These are phyloP conservation scores for Anisodus acutangulus DNA, from an alignment of 257 asterid genomes.

Conservation along the genomic window DNA sequence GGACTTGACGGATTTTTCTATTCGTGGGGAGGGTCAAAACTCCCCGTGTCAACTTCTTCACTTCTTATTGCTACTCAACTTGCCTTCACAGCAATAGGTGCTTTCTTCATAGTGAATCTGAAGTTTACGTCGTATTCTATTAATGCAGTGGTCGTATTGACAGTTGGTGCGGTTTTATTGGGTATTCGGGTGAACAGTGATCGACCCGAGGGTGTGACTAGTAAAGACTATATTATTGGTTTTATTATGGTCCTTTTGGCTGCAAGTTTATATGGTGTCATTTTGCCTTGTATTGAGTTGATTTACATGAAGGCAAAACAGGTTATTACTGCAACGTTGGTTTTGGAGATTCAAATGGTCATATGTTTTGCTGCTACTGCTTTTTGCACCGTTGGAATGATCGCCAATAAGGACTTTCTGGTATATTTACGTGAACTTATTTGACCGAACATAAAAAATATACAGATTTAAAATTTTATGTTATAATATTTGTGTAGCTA, in stretches of 20 bases:
- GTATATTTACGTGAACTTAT: neutral
- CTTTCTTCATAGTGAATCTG: neutral
- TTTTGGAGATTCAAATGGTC: conserved; percentile 42
- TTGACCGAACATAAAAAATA: too few relatives aligned
- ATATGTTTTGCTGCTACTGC: conserved; percentile 23
- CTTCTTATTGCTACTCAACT: conserved; percentile 12
- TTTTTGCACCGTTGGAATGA: conserved; percentile 22
- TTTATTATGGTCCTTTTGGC: neutral
- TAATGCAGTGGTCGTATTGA: neutral
- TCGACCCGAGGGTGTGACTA: neutral
- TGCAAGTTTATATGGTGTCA: neutral
- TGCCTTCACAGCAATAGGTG: conserved; percentile 1
- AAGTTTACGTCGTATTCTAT: neutral
- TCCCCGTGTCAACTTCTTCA: neutral
- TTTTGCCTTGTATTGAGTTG: conserved; percentile 39
- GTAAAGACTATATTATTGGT: neutral
- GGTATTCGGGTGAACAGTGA: neutral
- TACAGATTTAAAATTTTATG: too few relatives aligned
- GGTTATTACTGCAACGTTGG: conserved; percentile 36
- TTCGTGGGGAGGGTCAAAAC: neutral
- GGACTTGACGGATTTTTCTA: neutral
- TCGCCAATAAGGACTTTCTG: neutral
- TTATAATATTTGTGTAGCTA: too few relatives aligned
- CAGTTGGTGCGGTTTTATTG: neutral
- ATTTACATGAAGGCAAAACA: conserved; percentile 35